Percentiles rank a stretch among this genome's conserved stretches.
Evolutionary conservation across 1,284 basidiomycete species (phyloP).

Genomic region (Boletus semigastroideus): DNA sequence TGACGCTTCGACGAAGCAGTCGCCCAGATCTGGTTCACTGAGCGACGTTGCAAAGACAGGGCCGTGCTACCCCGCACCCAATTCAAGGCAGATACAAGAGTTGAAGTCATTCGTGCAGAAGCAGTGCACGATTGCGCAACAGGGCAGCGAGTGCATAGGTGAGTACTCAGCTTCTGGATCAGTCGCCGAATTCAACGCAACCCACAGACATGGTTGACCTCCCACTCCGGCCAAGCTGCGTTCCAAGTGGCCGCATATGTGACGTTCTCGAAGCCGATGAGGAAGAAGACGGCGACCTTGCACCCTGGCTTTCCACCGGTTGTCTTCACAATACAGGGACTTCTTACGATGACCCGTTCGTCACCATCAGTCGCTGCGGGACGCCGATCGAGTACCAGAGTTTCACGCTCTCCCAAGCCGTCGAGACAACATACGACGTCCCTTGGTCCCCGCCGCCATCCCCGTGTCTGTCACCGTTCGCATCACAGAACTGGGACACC

Average conservation of each 20-base stretch:
- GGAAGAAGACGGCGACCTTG: background rate
- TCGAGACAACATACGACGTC: background rate
- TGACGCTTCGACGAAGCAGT: too few species aligned
- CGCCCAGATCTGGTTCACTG: too few species aligned
- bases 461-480: constrained; percentile 3
- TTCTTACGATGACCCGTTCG: background rate
- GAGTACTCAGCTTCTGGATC: too few species aligned
- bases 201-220: background rate
- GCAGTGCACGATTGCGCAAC: background rate
- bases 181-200: background rate
- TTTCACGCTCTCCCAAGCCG: background rate
- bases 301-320: background rate
- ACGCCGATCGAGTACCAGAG: background rate
- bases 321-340: background rate
- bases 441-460: background rate
- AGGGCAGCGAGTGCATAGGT: background rate
- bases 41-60: too few species aligned
- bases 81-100: too few species aligned
- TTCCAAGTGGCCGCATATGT: background rate
- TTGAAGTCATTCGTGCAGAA: background rate
- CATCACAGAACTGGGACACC: constrained; percentile 8
- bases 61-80: too few species aligned
- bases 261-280: background rate
- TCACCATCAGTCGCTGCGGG: background rate
- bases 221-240: constrained; percentile 1